Evolutionary conservation across 2,329 filamentous ascomycete genomes (phyloP).

Genomic region (Exophiala sp.): DNA sequence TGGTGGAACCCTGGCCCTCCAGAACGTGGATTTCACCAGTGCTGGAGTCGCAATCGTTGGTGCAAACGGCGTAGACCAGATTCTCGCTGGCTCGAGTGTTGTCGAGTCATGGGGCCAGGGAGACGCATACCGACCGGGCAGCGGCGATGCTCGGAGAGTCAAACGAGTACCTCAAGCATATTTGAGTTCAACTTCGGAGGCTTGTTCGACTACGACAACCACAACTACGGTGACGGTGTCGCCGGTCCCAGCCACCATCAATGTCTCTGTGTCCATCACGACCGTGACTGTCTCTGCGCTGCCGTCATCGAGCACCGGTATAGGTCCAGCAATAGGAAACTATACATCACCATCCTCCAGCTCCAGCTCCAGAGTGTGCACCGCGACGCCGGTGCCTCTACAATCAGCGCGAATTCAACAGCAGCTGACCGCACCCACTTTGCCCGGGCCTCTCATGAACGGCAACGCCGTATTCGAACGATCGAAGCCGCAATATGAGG

Average conservation of each 20-base stretch:
- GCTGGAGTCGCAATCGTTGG: slow-evolving; percentile 62
- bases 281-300: slow-evolving; percentile 8
- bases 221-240: slow-evolving; percentile 15
- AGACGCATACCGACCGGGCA: slow-evolving; percentile 52
- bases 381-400: slow-evolving; percentile 12
- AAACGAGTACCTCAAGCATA: slow-evolving; percentile 14
- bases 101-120: slow-evolving; percentile 75
- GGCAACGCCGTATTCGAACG: slow-evolving; percentile 65
- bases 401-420: slow-evolving; percentile 19
- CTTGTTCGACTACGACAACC: slow-evolving; percentile 21
- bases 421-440: slow-evolving; percentile 9
- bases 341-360: neutral
- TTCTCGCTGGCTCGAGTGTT: slow-evolving; percentile 64
- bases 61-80: slow-evolving; percentile 44
- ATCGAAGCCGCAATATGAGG: slow-evolving; percentile 82
- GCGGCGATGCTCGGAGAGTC: slow-evolving; percentile 8
- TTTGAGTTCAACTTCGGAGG: slow-evolving; percentile 2
- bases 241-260: slow-evolving; percentile 4
- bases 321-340: neutral
- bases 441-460: slow-evolving; percentile 51
- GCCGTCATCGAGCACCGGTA: neutral
- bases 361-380: slow-evolving; percentile 7
- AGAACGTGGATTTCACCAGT: slow-evolving; percentile 80
- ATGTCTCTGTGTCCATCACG: neutral
- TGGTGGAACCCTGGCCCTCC: slow-evolving; percentile 75